Evolutionary conservation across 306 rosid species (phyloP).

Genomic region (Pterocarpus macrocarpus): DNA sequence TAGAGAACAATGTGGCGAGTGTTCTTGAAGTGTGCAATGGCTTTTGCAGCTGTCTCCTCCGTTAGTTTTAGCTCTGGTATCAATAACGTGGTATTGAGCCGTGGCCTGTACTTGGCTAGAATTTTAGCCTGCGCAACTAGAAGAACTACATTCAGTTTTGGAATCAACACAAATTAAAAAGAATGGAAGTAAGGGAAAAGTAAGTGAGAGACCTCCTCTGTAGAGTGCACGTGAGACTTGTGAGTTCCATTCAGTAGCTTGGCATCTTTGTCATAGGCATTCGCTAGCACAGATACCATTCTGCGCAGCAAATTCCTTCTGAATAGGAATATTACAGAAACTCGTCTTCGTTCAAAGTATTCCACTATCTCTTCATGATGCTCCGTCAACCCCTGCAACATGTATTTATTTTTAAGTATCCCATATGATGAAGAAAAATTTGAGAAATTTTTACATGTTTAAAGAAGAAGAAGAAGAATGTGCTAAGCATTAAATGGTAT

Average conservation of each 20-base stretch:
- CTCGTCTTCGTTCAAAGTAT: conserved; percentile 62
- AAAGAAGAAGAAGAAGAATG: no score
- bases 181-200: not conserved
- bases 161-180: not conserved
- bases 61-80: conserved; percentile 58
- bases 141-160: conserved; percentile 3
- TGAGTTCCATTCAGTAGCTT: conserved; percentile 76
- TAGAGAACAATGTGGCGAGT: conserved; percentile 68
- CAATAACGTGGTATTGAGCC: conserved; percentile 51
- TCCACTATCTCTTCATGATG: conserved; percentile 62
- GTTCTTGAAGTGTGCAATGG: conserved; percentile 61
- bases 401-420: not conserved
- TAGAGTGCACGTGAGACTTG: conserved; percentile 74
- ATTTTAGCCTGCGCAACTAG: conserved; percentile 57
- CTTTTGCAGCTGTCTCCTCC: conserved; percentile 51
- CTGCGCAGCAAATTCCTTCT: conserved; percentile 75
- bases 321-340: conserved; percentile 66
- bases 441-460: not conserved
- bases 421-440: not conserved
- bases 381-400: conserved; percentile 57
- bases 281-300: conserved; percentile 74
- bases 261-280: conserved; percentile 63
- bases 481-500: no score
- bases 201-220: conserved; percentile 52
- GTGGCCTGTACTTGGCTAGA: conserved; percentile 70